Base-by-base conservation (phyloP, 2,329 filamentous ascomycete species). In the Botrytis deweyae region DNA sequence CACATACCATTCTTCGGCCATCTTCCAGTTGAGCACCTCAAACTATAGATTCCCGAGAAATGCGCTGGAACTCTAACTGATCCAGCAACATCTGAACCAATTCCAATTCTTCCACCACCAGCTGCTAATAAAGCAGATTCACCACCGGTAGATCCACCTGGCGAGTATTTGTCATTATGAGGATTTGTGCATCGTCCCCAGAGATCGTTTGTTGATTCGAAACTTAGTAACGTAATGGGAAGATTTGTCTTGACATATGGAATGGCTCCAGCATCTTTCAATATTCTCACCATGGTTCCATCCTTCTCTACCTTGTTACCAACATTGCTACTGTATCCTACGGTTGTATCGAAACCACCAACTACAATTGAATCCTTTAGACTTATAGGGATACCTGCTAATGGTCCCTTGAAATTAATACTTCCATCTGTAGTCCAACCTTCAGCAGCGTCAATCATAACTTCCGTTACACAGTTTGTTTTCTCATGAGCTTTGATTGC, bases 241-340 rank as follows among this genome's bases (percentile, higher is more conserved):
- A 97, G 82, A 76, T 96, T 96, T 0, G 95, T 98, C 86, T 98
- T 98, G 76, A 95, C 93, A 81, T 97, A 97, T 0, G 95, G 95
- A 2, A 98, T 87, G 0, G 95, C 94, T 36, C 95, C 93, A 3
- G 94, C 93, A 80, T 96, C 92, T 80, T 97, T 97, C 70, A 98
- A 86, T 61, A 98, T 83, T 73, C 87, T 88, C 36, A 93, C 91
- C 79, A 94, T 88, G 3, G 89, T 85, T 0, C 94, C 94, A 83
- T 98, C 94, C 22, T 76, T 75, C 93, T 94, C 61, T 93, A 94
- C 84, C 22, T 91, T 91, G 79, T 95, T 93, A 68, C 89, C 89
- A 0, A 90, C 88, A 77, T 93, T 89, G 70, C 86, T 84, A 52
- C 92, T 93, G 82, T 94, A 97, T 2, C 94, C 95, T 2, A 97